Conservation (phyloP, 257 asterid genomes). For the Pogostemon cablin region DNA sequence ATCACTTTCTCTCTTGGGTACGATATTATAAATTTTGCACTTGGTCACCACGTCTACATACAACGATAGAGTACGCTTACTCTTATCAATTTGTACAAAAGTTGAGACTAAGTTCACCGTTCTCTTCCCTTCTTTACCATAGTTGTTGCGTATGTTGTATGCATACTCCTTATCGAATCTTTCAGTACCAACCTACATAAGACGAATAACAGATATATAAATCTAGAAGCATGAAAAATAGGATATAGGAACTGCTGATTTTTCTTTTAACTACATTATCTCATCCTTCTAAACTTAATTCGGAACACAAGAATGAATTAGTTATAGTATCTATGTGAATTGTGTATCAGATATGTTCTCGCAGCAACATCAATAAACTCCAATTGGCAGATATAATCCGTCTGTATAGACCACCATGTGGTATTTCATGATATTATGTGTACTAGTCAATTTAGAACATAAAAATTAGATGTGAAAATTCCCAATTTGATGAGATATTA, state of each 20-base stretch:
- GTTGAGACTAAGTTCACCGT: no score
- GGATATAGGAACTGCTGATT: slow-evolving; percentile 1
- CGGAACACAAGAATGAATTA: slow-evolving; percentile 8
- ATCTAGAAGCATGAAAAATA: slow-evolving; percentile 22
- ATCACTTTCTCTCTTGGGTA: no score
- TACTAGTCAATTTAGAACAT: background rate
- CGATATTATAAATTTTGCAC: no score
- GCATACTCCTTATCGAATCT: slow-evolving; percentile 96
- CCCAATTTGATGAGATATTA: slow-evolving; percentile 21
- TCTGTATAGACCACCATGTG: slow-evolving; percentile 6
- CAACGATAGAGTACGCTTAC: no score
- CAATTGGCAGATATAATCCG: slow-evolving; percentile 21
- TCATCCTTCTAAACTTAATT: no score
- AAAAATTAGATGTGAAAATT: background rate
- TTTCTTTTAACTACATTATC: no score
- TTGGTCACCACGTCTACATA: no score
- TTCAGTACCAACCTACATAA: slow-evolving; percentile 85
- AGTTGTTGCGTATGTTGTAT: slow-evolving; percentile 84
- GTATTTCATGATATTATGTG: background rate
- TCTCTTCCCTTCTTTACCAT: slow-evolving; percentile 99
- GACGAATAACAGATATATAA: slow-evolving; percentile 23
- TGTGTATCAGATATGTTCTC: slow-evolving; percentile 13
- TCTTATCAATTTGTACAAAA: no score
- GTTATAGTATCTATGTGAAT: slow-evolving; percentile 21
- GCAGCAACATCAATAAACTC: slow-evolving; percentile 1